phyloP scores from a whole-genome alignment of 495 filamentous ascomycete species.

The Amphirosellinia nigrospora region DNA sequence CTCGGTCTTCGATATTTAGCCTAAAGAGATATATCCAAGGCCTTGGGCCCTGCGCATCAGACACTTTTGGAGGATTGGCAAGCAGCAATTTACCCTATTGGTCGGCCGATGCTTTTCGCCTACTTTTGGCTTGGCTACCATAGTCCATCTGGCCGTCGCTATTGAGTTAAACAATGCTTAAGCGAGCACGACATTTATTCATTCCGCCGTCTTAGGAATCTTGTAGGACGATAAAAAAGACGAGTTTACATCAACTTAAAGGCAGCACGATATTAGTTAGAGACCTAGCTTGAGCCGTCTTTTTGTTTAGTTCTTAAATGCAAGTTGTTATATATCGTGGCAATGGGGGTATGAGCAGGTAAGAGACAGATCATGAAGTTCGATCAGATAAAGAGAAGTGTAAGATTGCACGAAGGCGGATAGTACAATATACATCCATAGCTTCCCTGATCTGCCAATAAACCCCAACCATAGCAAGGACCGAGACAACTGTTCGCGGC shows the following conservation, averaged over 20 bases:
- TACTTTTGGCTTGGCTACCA: neutral
- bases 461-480: too few relatives aligned
- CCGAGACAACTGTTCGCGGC: neutral
- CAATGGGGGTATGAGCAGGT: neutral
- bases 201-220: neutral
- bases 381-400: neutral
- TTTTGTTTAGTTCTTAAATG: neutral
- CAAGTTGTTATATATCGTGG: neutral
- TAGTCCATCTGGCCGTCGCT: neutral
- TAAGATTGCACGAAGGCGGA: neutral
- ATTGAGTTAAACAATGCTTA: neutral
- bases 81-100: slow-evolving; percentile 15
- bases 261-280: too few relatives aligned
- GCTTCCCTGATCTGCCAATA: neutral
- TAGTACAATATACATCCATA: neutral
- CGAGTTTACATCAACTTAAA: too few relatives aligned
- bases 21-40: slow-evolving; percentile 13
- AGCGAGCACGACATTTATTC: neutral
- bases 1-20: slow-evolving; percentile 12
- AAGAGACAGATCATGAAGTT: neutral
- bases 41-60: neutral
- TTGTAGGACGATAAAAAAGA: neutral
- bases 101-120: neutral
- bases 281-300: neutral
- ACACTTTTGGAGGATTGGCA: neutral